Percentiles rank a stretch among this genome's conserved stretches.
These are phyloP conservation scores for Clitopilus passeckerianus DNA, from an alignment of 768 basidiomycete species.

Conservation along the genomic window DNA sequence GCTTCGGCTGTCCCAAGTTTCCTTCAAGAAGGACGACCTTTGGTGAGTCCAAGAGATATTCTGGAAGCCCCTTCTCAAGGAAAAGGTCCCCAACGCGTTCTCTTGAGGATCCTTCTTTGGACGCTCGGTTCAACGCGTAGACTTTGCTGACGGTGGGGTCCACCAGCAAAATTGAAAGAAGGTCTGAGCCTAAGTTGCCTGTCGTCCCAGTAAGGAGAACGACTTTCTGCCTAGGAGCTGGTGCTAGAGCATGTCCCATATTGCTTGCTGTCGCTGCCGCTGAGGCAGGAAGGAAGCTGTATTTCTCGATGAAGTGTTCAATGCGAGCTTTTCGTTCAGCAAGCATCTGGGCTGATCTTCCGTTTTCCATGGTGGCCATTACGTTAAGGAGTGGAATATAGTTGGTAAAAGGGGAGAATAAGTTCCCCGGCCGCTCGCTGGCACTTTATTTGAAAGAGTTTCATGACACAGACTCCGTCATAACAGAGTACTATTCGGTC, in stretches of 20 bases:
- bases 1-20: background rate
- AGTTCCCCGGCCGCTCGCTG: too few species aligned
- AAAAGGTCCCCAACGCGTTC: background rate
- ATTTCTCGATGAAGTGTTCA: background rate
- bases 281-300: background rate
- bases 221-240: slow-evolving; percentile 1
- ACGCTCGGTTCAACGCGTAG: slow-evolving; percentile 25
- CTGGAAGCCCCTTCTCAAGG: background rate
- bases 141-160: slow-evolving; percentile 27
- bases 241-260: background rate
- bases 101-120: background rate
- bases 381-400: background rate
- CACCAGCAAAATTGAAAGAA: slow-evolving; percentile 16
- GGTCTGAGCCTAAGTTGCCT: slow-evolving; percentile 14
- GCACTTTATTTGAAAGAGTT: background rate
- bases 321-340: background rate
- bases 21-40: background rate
- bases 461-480: background rate
- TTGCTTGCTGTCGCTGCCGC: background rate
- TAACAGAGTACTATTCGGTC: too few species aligned
- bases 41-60: background rate
- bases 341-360: background rate
- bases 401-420: background rate
- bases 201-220: slow-evolving; percentile 20
- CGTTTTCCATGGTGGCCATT: background rate